Percentiles rank a stretch among this genome's conserved stretches.
Conservation (phyloP, 306 rosid genomes). For the Rosa multiflora region DNA sequence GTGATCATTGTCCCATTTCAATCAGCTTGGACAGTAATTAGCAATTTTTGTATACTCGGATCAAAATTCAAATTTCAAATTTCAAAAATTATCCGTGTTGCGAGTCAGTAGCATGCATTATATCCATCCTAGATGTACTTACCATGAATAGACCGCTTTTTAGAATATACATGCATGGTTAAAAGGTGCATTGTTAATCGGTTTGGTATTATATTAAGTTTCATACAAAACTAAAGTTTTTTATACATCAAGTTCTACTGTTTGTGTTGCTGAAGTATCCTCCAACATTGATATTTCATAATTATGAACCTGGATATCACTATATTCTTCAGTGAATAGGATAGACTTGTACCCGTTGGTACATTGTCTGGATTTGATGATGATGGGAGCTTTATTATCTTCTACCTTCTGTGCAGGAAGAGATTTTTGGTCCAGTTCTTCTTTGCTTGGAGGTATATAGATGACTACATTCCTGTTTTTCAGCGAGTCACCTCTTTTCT, state of each 20-base stretch:
- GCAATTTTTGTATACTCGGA: too few species aligned
- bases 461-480: constrained; percentile 17
- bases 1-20: background rate
- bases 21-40: background rate
- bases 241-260: background rate
- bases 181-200: background rate
- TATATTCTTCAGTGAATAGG: background rate
- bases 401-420: constrained; percentile 60
- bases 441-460: constrained; percentile 69
- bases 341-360: background rate
- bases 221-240: background rate
- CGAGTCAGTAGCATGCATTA: background rate
- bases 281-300: background rate
- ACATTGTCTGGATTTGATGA: background rate
- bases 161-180: background rate
- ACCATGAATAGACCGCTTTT: too few species aligned
- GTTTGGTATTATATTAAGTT: background rate
- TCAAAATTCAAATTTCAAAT: too few species aligned
- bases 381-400: constrained; percentile 6
- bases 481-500: background rate
- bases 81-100: too few species aligned
- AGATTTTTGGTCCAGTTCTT: constrained; percentile 96
- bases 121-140: too few species aligned
- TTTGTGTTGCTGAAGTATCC: background rate
- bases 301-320: background rate